Base-by-base conservation (phyloP, 352 stramenopile species). In the Sclerospora graminicola region DNA sequence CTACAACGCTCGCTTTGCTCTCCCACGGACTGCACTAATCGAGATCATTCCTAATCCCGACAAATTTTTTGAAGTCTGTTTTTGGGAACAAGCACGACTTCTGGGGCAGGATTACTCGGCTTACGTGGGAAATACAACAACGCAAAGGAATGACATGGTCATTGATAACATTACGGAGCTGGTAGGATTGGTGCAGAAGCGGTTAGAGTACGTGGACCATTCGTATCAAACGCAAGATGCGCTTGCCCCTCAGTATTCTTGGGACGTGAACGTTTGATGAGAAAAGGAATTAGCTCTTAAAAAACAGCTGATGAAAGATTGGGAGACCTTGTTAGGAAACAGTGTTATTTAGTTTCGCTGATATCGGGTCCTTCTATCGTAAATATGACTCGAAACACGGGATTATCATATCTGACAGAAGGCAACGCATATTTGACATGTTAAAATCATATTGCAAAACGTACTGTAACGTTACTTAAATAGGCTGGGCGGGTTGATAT, bases 91-190 rank as follows among this genome's bases (percentile, higher is more conserved):
- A 49, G 54, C 48, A 8, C 39, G 54, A 6, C 32, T 55, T 5
- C 54, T 63, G 13, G 54, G 54, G 4, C 54, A 63, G 41, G 54
- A 63, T 23, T 63, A 59, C 26, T 58, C 54, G 1, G 48, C 39
- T 30, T 40, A 63, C 11, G 39, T 63, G n/a, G 54, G 42, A 3
- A 48, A 10, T 13, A 48, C 29, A 6, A 14, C 38, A n/a, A 54
- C 31, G 14, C 7, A 27, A 14, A 23, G 46, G 16, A 50, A 54
- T 21, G 43, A 58, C 19, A 58, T 63, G 48, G 15, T 44, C n/a
- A n/a, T 63, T n/a, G 48, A 54, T 1, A 23, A 58, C n/a, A 37
- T 63, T 11, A 2, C 46, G 14, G 40, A 53, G 1, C 30, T 63
- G 27, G 54, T 58, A 14, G 11, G 27, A 7, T 34, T 58, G 32